Evolutionary conservation across 2,329 filamentous ascomycete genomes (phyloP), one percentile per base, ranked within the genome.

Genomic region (Neofusicoccum umdonicola): DNA sequence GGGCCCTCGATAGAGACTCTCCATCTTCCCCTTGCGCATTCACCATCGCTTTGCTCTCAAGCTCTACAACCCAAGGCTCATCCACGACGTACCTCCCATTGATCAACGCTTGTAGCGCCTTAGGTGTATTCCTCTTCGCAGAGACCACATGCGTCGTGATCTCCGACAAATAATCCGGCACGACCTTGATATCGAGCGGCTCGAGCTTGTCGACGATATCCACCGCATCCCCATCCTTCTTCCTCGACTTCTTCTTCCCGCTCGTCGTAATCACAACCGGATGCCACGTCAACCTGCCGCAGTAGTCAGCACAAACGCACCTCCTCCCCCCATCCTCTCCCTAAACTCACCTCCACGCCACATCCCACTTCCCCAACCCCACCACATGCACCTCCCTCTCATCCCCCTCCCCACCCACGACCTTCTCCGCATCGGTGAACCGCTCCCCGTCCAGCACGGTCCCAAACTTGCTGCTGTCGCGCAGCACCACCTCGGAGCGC

Each of bases 91-190:
- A 87, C 75, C 85, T 90, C 13, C 87, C 92, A 71, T 93, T 90
- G 42, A 97, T 88, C 9, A 99, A 82, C 1, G 92, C 94, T 73
- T 96, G 92, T 2, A 99, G 82, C 0, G 91, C 92, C 69, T 92
- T 93, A 0, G 93, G 86, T 0, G 92, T 94, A 75, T 98, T 99
- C 54, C 95, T 86, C 78, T 96, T 97, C 75, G 88, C 91, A 7
- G 92, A 88, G 39, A 98, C 88, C 11, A 96, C 90, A 76, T 98
- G 93, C 0, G 94, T 97, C 0, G 94, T 97, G 34, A 85, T 80
- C 15, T 81, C 83, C 31, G 84, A 79, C 27, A 90, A 80, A 75
- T 92, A 97, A 3, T 93, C 88, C 48, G 86, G 82, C 13, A 90
- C 81, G 13, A 92, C 88, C 76, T 97, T 98, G 76, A 98, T 89